phyloP scores from a whole-genome alignment of 1,284 basidiomycete species.

The Psilocybe mexicana region DNA sequence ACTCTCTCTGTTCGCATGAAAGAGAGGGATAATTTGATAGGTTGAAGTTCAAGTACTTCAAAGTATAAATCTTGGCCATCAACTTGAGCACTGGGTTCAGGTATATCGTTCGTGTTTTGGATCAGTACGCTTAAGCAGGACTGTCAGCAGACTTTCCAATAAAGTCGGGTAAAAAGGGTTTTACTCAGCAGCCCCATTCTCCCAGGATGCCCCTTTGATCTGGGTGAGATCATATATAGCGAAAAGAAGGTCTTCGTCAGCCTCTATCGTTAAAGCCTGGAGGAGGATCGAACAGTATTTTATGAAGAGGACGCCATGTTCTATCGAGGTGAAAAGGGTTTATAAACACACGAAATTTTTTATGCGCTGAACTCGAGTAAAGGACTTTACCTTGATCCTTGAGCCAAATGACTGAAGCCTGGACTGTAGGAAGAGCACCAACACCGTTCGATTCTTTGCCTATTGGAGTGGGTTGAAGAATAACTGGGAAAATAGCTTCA shows the following conservation, averaged over 20 bases:
- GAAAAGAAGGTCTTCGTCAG: conserved; percentile 97
- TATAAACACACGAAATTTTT: neutral
- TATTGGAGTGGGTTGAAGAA: conserved; percentile 93
- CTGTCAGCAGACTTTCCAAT: neutral
- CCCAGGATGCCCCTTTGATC: conserved; percentile 90
- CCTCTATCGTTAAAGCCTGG: conserved; percentile 93
- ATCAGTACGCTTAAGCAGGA: conserved; percentile 66
- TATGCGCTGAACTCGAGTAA: neutral
- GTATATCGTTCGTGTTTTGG: conserved; percentile 73
- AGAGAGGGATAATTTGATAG: conserved; percentile 89
- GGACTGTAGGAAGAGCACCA: conserved; percentile 88
- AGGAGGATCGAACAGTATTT: conserved; percentile 96
- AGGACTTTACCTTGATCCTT: conserved; percentile 81
- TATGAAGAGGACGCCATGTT: conserved; percentile 94
- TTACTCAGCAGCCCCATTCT: conserved; percentile 75
- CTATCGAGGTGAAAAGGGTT: conserved; percentile 38
- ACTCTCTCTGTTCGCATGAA: conserved; percentile 97
- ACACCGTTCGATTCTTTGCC: conserved; percentile 82
- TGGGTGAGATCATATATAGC: conserved; percentile 91
- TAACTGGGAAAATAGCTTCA: conserved; percentile 93
- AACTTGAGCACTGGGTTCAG: conserved; percentile 72
- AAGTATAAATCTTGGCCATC: conserved; percentile 89
- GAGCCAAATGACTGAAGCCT: conserved; percentile 85
- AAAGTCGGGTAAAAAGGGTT: conserved; percentile 26
- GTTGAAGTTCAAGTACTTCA: conserved; percentile 96